Evolutionary conservation across 805 yeast genomes (phyloP).

Genomic region (Candida krabiensis): DNA sequence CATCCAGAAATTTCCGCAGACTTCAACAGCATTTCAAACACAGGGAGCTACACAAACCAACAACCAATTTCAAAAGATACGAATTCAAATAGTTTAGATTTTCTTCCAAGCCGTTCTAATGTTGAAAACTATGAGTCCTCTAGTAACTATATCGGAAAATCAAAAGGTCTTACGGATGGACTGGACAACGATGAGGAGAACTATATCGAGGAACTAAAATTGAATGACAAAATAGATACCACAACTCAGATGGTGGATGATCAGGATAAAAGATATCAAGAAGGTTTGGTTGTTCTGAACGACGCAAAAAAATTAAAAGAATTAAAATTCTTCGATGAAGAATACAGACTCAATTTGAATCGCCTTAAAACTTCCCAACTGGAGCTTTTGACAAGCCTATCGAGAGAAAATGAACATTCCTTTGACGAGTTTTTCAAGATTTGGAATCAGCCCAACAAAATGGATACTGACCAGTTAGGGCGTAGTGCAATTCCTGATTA

Average conservation of each 20-base stretch:
- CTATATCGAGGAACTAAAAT: constrained; percentile 27
- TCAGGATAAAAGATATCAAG: constrained; percentile 75
- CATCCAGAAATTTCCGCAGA: constrained; percentile 6
- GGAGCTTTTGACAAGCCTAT: constrained; percentile 42
- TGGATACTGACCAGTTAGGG: neutral
- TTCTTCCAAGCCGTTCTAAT: constrained; percentile 16
- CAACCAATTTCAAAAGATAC: constrained; percentile 6
- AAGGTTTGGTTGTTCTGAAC: constrained; percentile 81
- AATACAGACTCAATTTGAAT: constrained; percentile 51
- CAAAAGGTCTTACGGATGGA: constrained; percentile 2
- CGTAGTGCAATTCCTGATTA: constrained; percentile 6
- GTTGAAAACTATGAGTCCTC: constrained; percentile 2
- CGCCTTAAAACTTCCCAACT: constrained; percentile 58
- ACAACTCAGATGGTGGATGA: constrained; percentile 60
- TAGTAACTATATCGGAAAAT: neutral
- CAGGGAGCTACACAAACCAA: constrained; percentile 2
- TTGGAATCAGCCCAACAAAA: constrained; percentile 23
- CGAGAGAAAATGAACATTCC: constrained; percentile 29
- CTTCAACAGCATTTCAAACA: constrained; percentile 4
- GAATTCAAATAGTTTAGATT: constrained; percentile 16
- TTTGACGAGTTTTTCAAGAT: constrained; percentile 31
- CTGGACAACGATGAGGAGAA: constrained; percentile 9
- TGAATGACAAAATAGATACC: constrained; percentile 50
- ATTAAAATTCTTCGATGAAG: constrained; percentile 50
- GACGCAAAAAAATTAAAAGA: constrained; percentile 65